These are phyloP conservation scores for Cruciata laevipes DNA, from an alignment of 257 asterid genomes.

Conservation along the genomic window DNA sequence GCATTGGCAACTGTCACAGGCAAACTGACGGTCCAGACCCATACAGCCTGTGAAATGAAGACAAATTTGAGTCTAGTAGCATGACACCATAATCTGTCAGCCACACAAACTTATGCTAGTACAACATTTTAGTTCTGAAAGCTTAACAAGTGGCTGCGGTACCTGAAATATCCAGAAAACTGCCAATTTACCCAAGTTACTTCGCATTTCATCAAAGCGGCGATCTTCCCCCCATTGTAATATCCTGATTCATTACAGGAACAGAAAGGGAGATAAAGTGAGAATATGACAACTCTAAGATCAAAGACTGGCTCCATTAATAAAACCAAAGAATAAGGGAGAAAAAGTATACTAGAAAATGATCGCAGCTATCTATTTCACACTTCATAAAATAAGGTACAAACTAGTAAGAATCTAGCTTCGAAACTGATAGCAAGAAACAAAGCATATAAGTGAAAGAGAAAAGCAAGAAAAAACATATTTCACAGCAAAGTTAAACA, in stretches of 20 bases:
- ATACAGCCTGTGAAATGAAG: slow-evolving; percentile 54
- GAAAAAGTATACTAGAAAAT: not conserved
- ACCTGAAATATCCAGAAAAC: slow-evolving; percentile 90
- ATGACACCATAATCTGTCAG: not conserved
- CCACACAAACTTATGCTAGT: not conserved
- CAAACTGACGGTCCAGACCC: slow-evolving; percentile 99
- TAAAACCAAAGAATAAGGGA: not conserved
- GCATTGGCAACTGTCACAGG: slow-evolving; percentile 91
- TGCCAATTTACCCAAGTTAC: slow-evolving; percentile 69
- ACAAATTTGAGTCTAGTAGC: not conserved
- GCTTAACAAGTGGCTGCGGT: slow-evolving; percentile 2
- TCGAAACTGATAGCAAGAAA: not conserved
- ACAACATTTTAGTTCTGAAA: not conserved
- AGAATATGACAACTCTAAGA: not conserved
- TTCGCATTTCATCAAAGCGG: slow-evolving; percentile 83
- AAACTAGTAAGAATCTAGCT: not conserved
- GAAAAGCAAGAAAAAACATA: not conserved
- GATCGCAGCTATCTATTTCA: not conserved
- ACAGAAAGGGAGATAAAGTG: not conserved
- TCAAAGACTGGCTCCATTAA: not conserved
- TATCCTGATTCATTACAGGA: slow-evolving; percentile 41
- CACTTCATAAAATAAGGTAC: not conserved
- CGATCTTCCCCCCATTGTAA: slow-evolving; percentile 95
- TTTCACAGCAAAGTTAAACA: not conserved
- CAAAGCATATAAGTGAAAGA: not conserved